phyloP scores from a whole-genome alignment of 2,329 filamentous ascomycete genomes.

The Aspergillus melleus region DNA sequence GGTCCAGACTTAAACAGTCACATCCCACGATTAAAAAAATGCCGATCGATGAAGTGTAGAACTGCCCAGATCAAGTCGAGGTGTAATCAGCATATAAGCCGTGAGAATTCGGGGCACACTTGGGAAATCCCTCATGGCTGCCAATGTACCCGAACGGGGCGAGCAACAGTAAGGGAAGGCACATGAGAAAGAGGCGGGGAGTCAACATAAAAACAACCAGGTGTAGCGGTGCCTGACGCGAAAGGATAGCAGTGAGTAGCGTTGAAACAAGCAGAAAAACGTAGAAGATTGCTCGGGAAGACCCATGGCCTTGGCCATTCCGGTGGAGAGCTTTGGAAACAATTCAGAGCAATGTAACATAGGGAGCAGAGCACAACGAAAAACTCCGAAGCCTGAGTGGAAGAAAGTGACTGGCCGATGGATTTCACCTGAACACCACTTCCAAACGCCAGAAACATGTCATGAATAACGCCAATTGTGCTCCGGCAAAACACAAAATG shows the following conservation, averaged over 20 bases:
- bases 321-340: background rate
- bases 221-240: background rate
- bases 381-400: background rate
- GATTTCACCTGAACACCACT: background rate
- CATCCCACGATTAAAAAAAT: background rate
- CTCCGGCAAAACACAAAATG: slow-evolving; percentile 1
- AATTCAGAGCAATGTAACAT: background rate
- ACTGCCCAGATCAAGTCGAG: background rate
- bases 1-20: background rate
- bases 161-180: background rate
- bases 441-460: slow-evolving; percentile 4
- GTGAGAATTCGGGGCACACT: background rate
- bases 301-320: background rate
- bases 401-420: background rate
- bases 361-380: background rate
- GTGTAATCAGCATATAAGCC: no score
- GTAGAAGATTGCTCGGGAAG: background rate
- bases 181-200: background rate
- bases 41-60: background rate
- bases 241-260: background rate
- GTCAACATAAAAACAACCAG: background rate
- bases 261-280: background rate
- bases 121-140: background rate
- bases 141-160: no score
- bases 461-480: slow-evolving; percentile 5